Evolutionary conservation across 495 filamentous ascomycete genomes (phyloP), one percentile per base, ranked within the genome.

Genomic region (Aspergillus heteromorphus): DNA sequence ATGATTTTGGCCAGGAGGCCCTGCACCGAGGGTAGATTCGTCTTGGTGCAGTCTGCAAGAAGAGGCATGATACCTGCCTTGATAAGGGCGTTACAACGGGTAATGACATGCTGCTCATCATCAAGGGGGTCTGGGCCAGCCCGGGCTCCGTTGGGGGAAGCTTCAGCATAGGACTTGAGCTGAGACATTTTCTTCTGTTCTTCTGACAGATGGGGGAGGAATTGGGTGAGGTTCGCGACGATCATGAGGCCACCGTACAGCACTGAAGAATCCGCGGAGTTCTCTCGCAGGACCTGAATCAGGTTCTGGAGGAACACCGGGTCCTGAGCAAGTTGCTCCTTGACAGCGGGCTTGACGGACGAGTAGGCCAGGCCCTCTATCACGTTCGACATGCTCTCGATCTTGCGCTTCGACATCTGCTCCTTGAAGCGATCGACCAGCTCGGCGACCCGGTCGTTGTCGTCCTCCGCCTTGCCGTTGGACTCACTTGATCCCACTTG

Each of bases 331-430:
- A 98, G 74, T 38, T 84, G 76, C 60, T 97, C 89, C 63, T 93
- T 96, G 50, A 95, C 81, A 36, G 77, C 82, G 7, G 92, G 83
- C 61, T 88, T 87, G 17, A 96, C 76, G 5, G 91, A 93, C 4
- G 88, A 83, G 66, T 92, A 97, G 19, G 92, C 93, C 52, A 98
- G 74, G n/a, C 92, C 95, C 66, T 98, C 93, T 27, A 98, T 82
- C 4, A 90, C 85, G 60, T 83, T 80, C 41, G 87, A 75, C 40
- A 75, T 72, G 40, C 74, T 74, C 49, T 79, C 73, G 52, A 82
- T 76, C 38, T 83, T 75, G 36, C 79, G 73, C 31, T 78, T 80
- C 34, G 87, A 65, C 56, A 96, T 83, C 75, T 92, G 82, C 56
- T 77, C 77, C 65, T 84, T 90, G 64, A 98, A 92, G 67, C 85